A percentile compares a stretch with the other conserved stretches of the same genome.
phyloP scores from a whole-genome alignment of 1,284 basidiomycete genomes.

The Sanghuangporus baumii region DNA sequence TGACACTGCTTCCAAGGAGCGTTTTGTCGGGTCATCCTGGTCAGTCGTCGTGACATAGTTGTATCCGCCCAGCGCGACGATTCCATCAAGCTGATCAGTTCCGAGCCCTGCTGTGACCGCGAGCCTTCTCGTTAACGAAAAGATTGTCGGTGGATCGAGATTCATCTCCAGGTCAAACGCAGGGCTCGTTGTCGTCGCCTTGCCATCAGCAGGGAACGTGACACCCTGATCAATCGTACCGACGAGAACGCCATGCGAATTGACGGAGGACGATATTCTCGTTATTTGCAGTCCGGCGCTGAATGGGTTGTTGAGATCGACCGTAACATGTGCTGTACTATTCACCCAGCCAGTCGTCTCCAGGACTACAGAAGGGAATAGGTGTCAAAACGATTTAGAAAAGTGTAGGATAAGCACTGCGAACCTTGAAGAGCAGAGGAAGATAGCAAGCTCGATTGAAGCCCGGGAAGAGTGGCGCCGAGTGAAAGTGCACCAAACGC shows the following conservation, averaged over 20 bases:
- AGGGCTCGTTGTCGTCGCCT: slow-evolving; percentile 55
- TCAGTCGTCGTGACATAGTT: slow-evolving; percentile 46
- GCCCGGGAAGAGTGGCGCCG: slow-evolving; percentile 54
- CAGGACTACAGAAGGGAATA: slow-evolving; percentile 40
- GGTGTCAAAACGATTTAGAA: background rate
- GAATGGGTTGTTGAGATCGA: slow-evolving; percentile 68
- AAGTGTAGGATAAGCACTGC: slow-evolving; percentile 11
- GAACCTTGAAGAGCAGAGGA: slow-evolving; percentile 50
- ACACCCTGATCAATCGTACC: slow-evolving; percentile 58
- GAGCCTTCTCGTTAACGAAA: slow-evolving; percentile 63
- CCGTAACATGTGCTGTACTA: slow-evolving; percentile 64
- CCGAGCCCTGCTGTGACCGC: slow-evolving; percentile 61
- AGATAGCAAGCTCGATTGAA: slow-evolving; percentile 53
- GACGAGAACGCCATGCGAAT: slow-evolving; percentile 57
- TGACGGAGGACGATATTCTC: slow-evolving; percentile 58
- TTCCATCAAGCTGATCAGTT: slow-evolving; percentile 59
- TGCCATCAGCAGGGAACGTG: slow-evolving; percentile 50
- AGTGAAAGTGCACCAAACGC: slow-evolving; percentile 63
- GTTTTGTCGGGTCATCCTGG: slow-evolving; percentile 23
- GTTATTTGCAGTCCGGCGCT: slow-evolving; percentile 56
- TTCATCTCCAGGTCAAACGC: slow-evolving; percentile 61
- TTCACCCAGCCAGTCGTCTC: slow-evolving; percentile 58
- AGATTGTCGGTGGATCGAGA: slow-evolving; percentile 65
- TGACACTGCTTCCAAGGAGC: background rate
- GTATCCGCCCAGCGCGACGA: slow-evolving; percentile 68